Percentiles rank a stretch among this genome's conserved stretches.
phyloP scores from a whole-genome alignment of 2,329 filamentous ascomycete genomes.

The Paecilomyces sp. region DNA sequence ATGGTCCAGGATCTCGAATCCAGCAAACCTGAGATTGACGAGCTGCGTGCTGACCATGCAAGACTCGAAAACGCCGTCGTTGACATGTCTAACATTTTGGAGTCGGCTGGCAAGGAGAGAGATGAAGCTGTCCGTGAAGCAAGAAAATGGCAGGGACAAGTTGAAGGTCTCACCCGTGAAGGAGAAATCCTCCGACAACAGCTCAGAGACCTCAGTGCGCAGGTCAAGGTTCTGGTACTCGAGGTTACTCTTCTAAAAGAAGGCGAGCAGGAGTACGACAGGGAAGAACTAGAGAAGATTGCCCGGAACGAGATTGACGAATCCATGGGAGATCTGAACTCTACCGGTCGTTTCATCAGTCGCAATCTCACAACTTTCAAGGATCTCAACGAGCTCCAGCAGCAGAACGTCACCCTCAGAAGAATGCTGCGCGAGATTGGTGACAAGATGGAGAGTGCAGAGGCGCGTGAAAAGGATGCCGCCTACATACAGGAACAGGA shows the following conservation, averaged over 20 bases:
- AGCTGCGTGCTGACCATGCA: slow-evolving; percentile 73
- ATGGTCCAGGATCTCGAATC: slow-evolving; percentile 79
- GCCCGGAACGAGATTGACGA: slow-evolving; percentile 70
- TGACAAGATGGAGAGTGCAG: slow-evolving; percentile 84
- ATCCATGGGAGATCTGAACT: slow-evolving; percentile 65
- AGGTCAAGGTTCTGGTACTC: slow-evolving; percentile 84
- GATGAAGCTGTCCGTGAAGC: slow-evolving; percentile 71
- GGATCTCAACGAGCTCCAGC: slow-evolving; percentile 73
- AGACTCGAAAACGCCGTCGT: slow-evolving; percentile 72
- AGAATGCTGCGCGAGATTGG: slow-evolving; percentile 77
- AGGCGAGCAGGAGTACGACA: slow-evolving; percentile 70
- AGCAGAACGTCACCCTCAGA: slow-evolving; percentile 79
- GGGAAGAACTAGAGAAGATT: slow-evolving; percentile 67
- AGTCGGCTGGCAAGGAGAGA: slow-evolving; percentile 72
- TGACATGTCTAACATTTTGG: slow-evolving; percentile 76
- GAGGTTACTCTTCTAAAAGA: slow-evolving; percentile 71
- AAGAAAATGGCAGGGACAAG: slow-evolving; percentile 69
- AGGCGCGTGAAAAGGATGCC: slow-evolving; percentile 58
- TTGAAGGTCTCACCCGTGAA: slow-evolving; percentile 57
- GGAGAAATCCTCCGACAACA: slow-evolving; percentile 75
- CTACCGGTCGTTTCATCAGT: slow-evolving; percentile 83
- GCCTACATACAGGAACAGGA: slow-evolving; percentile 53
- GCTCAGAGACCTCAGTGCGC: slow-evolving; percentile 78
- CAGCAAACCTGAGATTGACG: slow-evolving; percentile 80
- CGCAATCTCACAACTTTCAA: slow-evolving; percentile 86